Evolutionary conservation across 352 stramenopile genomes (phyloP), one percentile per base, ranked within the genome.

Genomic region (Pythium aphanidermatum): DNA sequence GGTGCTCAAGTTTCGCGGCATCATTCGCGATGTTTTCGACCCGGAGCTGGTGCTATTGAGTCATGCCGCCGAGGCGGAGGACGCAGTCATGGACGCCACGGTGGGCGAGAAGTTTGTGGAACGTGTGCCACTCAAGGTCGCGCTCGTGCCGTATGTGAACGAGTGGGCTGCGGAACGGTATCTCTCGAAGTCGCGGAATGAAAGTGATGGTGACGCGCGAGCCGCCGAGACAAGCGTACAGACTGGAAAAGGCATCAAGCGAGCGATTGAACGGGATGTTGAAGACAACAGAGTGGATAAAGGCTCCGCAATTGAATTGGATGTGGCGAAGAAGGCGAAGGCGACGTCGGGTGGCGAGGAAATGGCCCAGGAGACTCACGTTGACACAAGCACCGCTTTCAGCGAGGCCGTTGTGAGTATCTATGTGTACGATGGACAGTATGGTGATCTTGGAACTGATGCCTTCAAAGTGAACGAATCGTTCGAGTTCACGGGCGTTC

Each of bases 381-480:
- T n/a, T n/a, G n/a, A n/a, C n/a, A n/a, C n/a, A n/a, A n/a, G n/a
- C n/a, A n/a, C 25, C 5, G 34, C 56, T 14, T 58, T 77, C 25
- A 40, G 54, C 3, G 55, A 63, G 9, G 55, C 77, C 14, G 46
- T 77, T 4, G 55, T 90, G 21, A 84, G 53, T 25, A 66, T 90
- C 23, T 90, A 83, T 53, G 73, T 87, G 5, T 90, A 90, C 38
- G 78, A 86, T 13, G 63, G 63, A 1, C 73, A 87, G 49, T 84
- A 76, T 54, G 55, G 65, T 24, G 60, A 66, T 36, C 46, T 71
- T 4, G 27, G 49, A 3, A 25, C 84, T 24, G 68, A 83, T 34
- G 60, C 56, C 4, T 92, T 88, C 47, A 86, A 81, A 46, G 77
- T 92, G 36, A 92, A 92, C 60, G 74, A 88, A 41, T 65, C 76